Evolutionary conservation across 257 asterid species (phyloP).

Genomic region (Solanum paucissectum): DNA sequence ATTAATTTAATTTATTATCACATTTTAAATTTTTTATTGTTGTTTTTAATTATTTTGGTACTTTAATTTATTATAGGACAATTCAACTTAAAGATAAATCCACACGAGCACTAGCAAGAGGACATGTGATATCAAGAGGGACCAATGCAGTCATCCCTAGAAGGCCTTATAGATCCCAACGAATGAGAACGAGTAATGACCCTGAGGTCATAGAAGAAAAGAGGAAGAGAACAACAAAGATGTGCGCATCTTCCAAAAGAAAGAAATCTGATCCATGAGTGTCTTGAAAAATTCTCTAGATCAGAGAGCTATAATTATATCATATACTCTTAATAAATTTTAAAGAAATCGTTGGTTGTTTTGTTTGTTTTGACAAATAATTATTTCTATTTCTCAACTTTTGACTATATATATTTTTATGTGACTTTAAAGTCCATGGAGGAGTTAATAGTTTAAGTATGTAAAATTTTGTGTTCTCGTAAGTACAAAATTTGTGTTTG

Average conservation of each 20-base stretch:
- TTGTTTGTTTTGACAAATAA: not conserved
- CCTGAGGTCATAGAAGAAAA: not conserved
- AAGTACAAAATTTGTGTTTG: too few species aligned
- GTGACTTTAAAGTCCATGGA: not conserved
- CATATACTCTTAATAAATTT: too few species aligned
- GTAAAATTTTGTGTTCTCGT: too few species aligned
- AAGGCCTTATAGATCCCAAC: not conserved
- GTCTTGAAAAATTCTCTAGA: not conserved
- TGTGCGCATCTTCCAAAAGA: not conserved
- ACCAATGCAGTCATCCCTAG: not conserved
- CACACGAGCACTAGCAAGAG: not conserved
- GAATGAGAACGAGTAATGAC: not conserved
- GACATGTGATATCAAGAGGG: not conserved
- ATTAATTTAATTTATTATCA: not conserved
- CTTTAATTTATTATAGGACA: not conserved
- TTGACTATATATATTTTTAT: not conserved
- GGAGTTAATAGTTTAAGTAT: not conserved
- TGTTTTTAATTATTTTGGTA: not conserved
- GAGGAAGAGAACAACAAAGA: not conserved
- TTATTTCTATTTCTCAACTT: not conserved
- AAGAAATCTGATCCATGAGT: not conserved
- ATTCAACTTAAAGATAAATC: not conserved
- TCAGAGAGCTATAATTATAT: not conserved
- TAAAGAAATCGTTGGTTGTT: not conserved
- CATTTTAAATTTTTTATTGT: not conserved